Base-by-base conservation (phyloP, 2,329 filamentous ascomycete genomes). In the Apiospora koreana region DNA sequence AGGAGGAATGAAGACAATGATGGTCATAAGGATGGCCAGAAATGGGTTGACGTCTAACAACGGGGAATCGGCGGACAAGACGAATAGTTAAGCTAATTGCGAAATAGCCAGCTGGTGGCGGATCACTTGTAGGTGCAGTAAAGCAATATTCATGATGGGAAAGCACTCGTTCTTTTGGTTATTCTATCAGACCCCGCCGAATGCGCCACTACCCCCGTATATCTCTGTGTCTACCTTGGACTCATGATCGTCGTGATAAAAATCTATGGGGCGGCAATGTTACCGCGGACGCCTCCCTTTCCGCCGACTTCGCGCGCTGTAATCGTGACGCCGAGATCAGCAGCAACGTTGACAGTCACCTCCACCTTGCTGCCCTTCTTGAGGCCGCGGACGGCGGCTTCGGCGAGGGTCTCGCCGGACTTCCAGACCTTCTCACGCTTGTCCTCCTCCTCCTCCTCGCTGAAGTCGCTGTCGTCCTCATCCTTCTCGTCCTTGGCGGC, bases 351-450 rank as follows among this genome's bases (percentile, higher is more conserved):
- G 78, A 98, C 89, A 80, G 94, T 97, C 69, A 98, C 91, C 86
- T 99, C 96, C 74, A 99, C 90, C 86, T 97, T 97, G 77, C 89
- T 89, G 71, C 90, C 92, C 85, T 95, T 94, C 90, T 95, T 95
- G 76, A 97, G 89, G 71, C 87, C 93, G 81, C 89, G 92, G 80
- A 99, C 84, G 42, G 92, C 93, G 14, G 94, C 92, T 86, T 99
- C 96, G 72, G 94, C 95, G 71, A 99, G 89, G 41, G 91, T 86
- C 73, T 87, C 90, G 76, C 93, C 93, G 65, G 94, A 88, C 87
- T 97, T 97, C 94, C 94, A 98, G 71, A 96, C 86, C 87, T 96
- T 94, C 84, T 97, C 93, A 74, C 95, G 88, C 78, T 91, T 88
- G 84, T 98, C 95, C 82, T 97, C 95, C 82, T 97, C 94, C 45